Evolutionary conservation across 371 early-diverging fungal species (phyloP).

Genomic region (Apophysomyces trapeziformis): DNA sequence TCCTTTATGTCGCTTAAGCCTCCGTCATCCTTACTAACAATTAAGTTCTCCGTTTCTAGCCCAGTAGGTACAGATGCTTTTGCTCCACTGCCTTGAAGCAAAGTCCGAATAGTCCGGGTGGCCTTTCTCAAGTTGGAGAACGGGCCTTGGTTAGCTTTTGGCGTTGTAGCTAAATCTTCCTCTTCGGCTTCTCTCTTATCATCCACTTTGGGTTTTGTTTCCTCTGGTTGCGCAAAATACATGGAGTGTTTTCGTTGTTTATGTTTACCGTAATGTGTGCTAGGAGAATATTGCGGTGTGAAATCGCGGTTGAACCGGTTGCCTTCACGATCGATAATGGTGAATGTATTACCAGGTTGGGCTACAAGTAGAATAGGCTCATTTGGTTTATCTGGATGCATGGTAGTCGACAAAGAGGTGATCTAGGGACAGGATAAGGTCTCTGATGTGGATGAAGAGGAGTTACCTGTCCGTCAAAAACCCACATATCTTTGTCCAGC

Average conservation of each 20-base stretch:
- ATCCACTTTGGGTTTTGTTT: not conserved
- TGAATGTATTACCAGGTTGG: constrained; percentile 66
- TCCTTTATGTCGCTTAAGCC: constrained; percentile 26
- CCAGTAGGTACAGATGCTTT: constrained; percentile 13
- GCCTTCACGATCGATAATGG: constrained; percentile 61
- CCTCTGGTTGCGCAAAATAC: constrained; percentile 1
- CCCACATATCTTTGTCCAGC: constrained; percentile 61
- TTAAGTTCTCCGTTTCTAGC: constrained; percentile 19
- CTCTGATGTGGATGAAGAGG: not conserved
- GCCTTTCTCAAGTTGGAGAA: constrained; percentile 22
- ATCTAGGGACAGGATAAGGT: constrained; percentile 24
- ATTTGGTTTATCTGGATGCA: constrained; percentile 43
- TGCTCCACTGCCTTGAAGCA: constrained; percentile 20
- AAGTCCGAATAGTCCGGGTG: constrained; percentile 25
- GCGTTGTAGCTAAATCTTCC: constrained; percentile 16
- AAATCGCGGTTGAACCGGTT: constrained; percentile 56
- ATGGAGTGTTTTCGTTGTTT: constrained; percentile 13
- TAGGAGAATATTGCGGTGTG: constrained; percentile 37
- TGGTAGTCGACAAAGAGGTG: constrained; percentile 43
- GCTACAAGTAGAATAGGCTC: constrained; percentile 61
- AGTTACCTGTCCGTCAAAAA: constrained; percentile 62
- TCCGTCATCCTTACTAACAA: constrained; percentile 23
- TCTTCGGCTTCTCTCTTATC: constrained; percentile 14
- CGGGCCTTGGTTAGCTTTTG: constrained; percentile 21
- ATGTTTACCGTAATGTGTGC: constrained; percentile 20